These are phyloP conservation scores for Vaucheria bursata DNA, from an alignment of 352 stramenopile genomes.

Conservation along the genomic window DNA sequence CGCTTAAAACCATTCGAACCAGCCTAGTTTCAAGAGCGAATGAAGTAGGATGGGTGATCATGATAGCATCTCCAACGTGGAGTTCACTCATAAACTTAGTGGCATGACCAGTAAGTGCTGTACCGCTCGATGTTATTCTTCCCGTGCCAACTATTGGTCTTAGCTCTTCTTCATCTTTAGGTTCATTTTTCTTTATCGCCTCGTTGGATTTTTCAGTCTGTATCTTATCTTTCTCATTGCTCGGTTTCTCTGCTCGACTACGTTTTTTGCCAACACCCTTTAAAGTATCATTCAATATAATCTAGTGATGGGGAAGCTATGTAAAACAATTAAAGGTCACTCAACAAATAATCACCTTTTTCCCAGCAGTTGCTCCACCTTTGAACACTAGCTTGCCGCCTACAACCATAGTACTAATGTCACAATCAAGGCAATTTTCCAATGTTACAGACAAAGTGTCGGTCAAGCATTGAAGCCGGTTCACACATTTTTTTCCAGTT, in stretches of 20 bases:
- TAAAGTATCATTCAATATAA: no score
- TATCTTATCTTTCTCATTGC: background rate
- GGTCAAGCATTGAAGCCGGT: no score
- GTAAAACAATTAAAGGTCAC: no score
- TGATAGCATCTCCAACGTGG: conserved; percentile 65
- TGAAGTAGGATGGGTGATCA: conserved; percentile 74
- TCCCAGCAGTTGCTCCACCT: conserved; percentile 47
- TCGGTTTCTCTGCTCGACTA: no score
- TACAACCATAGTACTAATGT: conserved; percentile 57
- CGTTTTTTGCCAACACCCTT: no score
- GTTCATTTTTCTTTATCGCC: no score
- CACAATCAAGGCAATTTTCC: no score
- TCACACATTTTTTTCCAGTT: no score
- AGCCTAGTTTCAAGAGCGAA: conserved; percentile 73
- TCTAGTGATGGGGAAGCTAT: no score
- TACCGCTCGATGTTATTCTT: conserved; percentile 70
- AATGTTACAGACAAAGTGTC: no score
- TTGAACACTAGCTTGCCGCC: conserved; percentile 69
- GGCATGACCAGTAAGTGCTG: conserved; percentile 70
- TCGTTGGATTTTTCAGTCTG: background rate
- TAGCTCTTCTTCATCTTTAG: conserved; percentile 59
- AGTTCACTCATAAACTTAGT: conserved; percentile 71
- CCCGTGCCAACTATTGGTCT: conserved; percentile 65
- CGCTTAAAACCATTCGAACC: conserved; percentile 74
- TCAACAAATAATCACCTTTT: conserved; percentile 7